Conservation (phyloP, 768 basidiomycete species). For the Solioccasus polychromus region DNA sequence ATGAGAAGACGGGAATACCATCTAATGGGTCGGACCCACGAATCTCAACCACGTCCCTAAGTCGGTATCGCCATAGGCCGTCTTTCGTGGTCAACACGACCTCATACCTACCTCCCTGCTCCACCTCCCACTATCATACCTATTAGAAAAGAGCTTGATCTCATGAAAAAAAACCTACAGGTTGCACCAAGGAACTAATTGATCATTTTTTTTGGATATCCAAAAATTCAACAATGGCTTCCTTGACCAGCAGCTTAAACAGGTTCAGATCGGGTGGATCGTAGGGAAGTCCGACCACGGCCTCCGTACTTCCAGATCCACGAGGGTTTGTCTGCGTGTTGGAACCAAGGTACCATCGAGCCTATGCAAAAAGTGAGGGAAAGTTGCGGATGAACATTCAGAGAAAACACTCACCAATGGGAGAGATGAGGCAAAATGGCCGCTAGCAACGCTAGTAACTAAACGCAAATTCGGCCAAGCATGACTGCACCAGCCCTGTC, state of each 20-base stretch:
- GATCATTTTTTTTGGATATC: neutral
- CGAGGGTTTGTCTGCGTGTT: neutral
- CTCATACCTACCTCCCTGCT: neutral
- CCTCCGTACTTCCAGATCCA: neutral
- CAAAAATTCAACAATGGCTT: neutral
- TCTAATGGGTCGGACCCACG: neutral
- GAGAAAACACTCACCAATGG: neutral
- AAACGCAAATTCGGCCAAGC: neutral
- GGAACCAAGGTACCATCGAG: neutral
- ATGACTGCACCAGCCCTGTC: neutral
- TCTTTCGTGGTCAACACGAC: neutral
- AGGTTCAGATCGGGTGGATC: neutral
- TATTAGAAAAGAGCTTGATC: neutral
- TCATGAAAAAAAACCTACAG: neutral
- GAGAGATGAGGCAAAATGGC: neutral
- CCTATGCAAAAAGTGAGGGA: neutral
- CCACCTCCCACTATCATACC: neutral
- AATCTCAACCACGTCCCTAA: neutral
- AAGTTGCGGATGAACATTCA: neutral
- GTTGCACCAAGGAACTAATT: neutral
- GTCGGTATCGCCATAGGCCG: neutral
- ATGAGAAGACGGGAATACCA: neutral
- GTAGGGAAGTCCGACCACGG: neutral
- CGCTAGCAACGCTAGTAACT: neutral
- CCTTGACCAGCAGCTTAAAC: neutral